phyloP scores from a whole-genome alignment of 2,329 filamentous ascomycete species.

The Arachnopeziza araneosa region DNA sequence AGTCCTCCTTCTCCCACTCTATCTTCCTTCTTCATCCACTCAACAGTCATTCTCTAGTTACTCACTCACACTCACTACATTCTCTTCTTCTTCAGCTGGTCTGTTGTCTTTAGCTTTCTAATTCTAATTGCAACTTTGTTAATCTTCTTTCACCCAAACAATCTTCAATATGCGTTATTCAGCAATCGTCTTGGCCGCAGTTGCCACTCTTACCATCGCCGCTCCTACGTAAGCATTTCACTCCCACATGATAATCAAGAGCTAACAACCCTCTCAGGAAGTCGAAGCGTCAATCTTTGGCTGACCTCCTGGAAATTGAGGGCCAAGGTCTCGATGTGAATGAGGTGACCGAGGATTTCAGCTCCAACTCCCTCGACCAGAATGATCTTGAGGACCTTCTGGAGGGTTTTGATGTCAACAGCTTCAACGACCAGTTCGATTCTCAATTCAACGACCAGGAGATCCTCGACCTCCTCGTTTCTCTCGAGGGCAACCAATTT shows the following conservation, averaged over 20 bases:
- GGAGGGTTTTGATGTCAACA: slow-evolving; percentile 4
- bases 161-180: slow-evolving; percentile 8
- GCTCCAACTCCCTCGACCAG: neutral
- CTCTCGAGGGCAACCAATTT: slow-evolving; percentile 5
- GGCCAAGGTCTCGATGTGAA: neutral
- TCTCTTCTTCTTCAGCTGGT: neutral
- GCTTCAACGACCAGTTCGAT: slow-evolving; percentile 8
- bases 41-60: neutral
- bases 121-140: neutral
- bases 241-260: neutral
- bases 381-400: slow-evolving; percentile 4
- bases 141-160: neutral
- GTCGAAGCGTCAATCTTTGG: neutral
- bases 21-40: neutral
- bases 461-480: slow-evolving; percentile 5
- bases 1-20: neutral
- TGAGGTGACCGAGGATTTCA: neutral
- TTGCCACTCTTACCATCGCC: neutral
- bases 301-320: neutral
- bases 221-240: neutral
- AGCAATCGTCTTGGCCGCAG: neutral
- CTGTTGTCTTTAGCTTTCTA: neutral
- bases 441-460: slow-evolving; percentile 4
- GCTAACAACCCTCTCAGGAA: neutral
- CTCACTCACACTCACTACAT: neutral